Percentiles rank a stretch among this genome's conserved stretches.
These are phyloP conservation scores for Boletus sp. DNA, from an alignment of 1,284 basidiomycete genomes.

Conservation along the genomic window DNA sequence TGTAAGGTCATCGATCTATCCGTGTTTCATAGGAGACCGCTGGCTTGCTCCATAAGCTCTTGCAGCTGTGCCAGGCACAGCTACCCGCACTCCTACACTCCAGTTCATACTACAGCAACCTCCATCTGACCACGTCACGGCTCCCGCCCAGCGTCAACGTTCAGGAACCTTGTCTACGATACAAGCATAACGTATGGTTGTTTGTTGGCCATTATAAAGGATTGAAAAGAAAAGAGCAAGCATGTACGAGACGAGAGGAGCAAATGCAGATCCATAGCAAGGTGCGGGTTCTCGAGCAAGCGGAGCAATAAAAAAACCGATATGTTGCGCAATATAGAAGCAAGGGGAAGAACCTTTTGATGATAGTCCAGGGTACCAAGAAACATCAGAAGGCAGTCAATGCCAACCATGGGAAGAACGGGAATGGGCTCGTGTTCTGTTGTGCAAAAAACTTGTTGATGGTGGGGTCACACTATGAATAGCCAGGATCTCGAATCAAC, in stretches of 20 bases:
- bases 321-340: conserved; percentile 19
- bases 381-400: conserved; percentile 28
- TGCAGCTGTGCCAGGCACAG: too few relatives aligned
- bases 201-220: conserved; percentile 22
- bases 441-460: conserved; percentile 14
- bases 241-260: conserved; percentile 16
- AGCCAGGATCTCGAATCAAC: conserved; percentile 12
- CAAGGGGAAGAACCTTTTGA: conserved; percentile 5
- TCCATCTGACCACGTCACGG: too few relatives aligned
- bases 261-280: conserved; percentile 29
- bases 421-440: conserved; percentile 19
- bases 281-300: conserved; percentile 14
- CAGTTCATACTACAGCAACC: too few relatives aligned
- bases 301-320: conserved; percentile 17
- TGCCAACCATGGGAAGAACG: conserved; percentile 18
- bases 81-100: too few relatives aligned
- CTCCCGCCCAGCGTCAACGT: conserved; percentile 6
- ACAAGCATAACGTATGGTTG: conserved; percentile 22
- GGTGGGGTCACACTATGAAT: background rate
- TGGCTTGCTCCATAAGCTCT: too few relatives aligned
- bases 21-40: too few relatives aligned
- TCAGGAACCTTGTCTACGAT: conserved; percentile 23
- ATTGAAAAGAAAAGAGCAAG: conserved; percentile 5
- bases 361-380: conserved; percentile 25
- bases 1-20: too few relatives aligned